Evolutionary conservation across 2,329 filamentous ascomycete species (phyloP).

Genomic region (Sporothrix pseudoabietina): DNA sequence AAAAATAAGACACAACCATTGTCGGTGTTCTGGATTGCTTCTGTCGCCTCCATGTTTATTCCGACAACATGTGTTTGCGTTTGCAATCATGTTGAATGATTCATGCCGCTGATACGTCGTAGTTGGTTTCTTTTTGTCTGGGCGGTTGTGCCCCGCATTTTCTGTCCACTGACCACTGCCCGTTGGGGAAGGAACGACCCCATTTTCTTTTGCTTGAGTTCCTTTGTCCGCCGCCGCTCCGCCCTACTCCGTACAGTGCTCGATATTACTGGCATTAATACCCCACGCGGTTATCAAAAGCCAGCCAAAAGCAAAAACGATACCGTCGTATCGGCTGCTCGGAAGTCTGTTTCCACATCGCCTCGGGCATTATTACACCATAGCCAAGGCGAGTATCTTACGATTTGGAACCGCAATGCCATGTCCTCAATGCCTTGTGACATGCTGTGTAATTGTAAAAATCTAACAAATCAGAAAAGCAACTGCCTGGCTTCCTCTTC

Average conservation of each 20-base stretch:
- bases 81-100: slow-evolving; percentile 4
- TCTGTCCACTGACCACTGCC: background rate
- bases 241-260: background rate
- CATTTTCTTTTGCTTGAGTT: background rate
- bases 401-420: background rate
- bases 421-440: background rate
- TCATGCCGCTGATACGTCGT: background rate
- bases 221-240: background rate
- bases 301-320: background rate
- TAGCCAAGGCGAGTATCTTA: background rate
- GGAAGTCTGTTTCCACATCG: background rate
- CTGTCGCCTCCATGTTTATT: no score
- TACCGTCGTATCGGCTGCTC: background rate
- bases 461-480: background rate
- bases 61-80: background rate
- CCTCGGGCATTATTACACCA: background rate
- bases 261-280: background rate
- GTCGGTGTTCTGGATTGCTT: no score
- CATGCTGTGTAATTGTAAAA: background rate
- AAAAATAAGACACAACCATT: no score
- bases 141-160: background rate
- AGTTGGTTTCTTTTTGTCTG: background rate
- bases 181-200: background rate
- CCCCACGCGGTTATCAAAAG: background rate
- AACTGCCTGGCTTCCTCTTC: background rate